These are phyloP conservation scores for Thraustochytrium sp. DNA, from an alignment of 352 stramenopile species.

Conservation along the genomic window DNA sequence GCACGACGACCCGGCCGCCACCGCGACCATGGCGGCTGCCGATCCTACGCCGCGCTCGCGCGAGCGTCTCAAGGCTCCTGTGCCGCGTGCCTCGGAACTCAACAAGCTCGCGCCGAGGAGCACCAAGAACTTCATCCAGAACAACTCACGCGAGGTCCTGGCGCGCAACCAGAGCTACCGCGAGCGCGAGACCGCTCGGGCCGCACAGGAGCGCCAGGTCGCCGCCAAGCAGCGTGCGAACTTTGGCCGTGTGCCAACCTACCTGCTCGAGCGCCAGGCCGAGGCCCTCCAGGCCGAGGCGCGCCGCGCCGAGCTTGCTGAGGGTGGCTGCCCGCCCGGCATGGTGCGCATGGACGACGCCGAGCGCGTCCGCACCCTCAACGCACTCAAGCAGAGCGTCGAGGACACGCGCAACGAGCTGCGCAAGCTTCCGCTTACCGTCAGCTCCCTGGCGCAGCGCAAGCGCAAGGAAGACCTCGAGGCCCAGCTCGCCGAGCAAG, in stretches of 20 bases:
- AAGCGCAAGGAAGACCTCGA: slow-evolving; percentile 72
- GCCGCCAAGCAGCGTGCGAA: background rate
- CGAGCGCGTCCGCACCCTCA: slow-evolving; percentile 63
- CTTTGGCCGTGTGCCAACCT: slow-evolving; percentile 40
- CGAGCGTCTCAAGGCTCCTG: background rate
- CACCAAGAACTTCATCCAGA: background rate
- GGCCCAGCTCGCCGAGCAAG: slow-evolving; percentile 69
- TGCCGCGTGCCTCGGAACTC: slow-evolving; percentile 16
- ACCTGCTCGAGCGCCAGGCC: slow-evolving; percentile 39
- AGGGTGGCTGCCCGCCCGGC: slow-evolving; percentile 65
- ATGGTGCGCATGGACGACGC: slow-evolving; percentile 72
- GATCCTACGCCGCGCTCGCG: background rate
- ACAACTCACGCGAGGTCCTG: slow-evolving; percentile 25
- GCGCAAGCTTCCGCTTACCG: slow-evolving; percentile 49
- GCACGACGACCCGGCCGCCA: background rate
- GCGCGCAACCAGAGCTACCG: background rate
- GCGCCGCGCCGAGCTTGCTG: slow-evolving; percentile 59
- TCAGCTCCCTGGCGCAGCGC: slow-evolving; percentile 63
- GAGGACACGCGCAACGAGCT: background rate
- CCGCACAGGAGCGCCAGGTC: background rate
- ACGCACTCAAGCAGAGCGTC: slow-evolving; percentile 57
- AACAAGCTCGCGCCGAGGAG: slow-evolving; percentile 8
- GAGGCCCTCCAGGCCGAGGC: background rate
- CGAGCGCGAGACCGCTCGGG: background rate
- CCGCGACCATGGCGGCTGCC: no score